Evolutionary conservation across 768 basidiomycete genomes (phyloP), one percentile per base, ranked within the genome.

Genomic region (Pulveroboletus sp.): DNA sequence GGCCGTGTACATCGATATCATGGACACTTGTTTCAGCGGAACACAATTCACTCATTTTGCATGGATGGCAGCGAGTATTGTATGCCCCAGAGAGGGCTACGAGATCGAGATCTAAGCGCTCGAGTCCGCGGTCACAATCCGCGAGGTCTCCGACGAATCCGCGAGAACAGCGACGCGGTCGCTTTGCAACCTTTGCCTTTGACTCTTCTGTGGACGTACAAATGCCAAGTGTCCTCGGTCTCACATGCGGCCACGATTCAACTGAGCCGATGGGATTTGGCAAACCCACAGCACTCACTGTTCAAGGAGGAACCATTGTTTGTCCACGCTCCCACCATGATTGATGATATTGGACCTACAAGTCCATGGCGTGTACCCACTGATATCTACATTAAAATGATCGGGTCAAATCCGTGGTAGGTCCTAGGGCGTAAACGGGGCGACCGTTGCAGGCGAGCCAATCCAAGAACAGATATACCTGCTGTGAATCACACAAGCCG

Each of bases 1-100:
- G n/a, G n/a, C n/a, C n/a, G 27, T 51, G 60, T 61, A 60, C 26
- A 41, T 46, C 42, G 48, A 58, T 57, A 51, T 53, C 53, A 55
- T 53, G 43, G 43, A 41, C 46, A 24, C 38, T 50, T n/a, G 44
- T 60, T 48, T 54, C 35, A 62, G 59, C 41, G 47, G 54, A 57
- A 42, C 47, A 48, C 49, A 49, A 51, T 60, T 36, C 47, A 53
- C 27, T 59, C 53, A 5, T 51, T 53, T 61, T 54, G 54, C 31
- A 44, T 31, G 22, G 10, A 29, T 14, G 13, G 8, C 11, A 11
- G 20, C 3, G 31, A 30, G n/a, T n/a, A n/a, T n/a, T n/a, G n/a
- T n/a, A n/a, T n/a, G n/a, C n/a, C n/a, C n/a, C n/a, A n/a, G n/a
- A n/a, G n/a, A n/a, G n/a, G n/a, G n/a, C n/a, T n/a, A n/a, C 10